Evolutionary conservation across 768 basidiomycete genomes (phyloP).

Genomic region (Lentinula detonsa): DNA sequence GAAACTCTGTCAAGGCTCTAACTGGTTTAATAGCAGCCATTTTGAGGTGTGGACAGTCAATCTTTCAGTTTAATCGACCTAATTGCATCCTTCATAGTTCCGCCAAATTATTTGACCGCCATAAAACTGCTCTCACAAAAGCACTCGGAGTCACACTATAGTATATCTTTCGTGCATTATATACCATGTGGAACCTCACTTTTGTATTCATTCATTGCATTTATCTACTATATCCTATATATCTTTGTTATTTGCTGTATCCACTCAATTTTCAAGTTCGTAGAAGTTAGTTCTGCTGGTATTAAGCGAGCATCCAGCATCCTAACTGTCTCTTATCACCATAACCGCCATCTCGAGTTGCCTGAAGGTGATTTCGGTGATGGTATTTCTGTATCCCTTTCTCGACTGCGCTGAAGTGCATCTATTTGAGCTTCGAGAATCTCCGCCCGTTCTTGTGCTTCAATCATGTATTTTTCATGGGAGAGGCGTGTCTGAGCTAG

Average conservation of each 20-base stretch:
- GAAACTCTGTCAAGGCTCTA: conserved; percentile 54
- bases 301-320: background rate
- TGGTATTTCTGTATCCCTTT: conserved; percentile 7
- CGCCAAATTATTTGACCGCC: conserved; percentile 70
- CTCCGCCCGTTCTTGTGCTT: conserved; percentile 47
- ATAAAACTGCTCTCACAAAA: conserved; percentile 58
- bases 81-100: conserved; percentile 34
- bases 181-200: background rate
- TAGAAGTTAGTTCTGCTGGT: background rate
- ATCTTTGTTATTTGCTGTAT: background rate
- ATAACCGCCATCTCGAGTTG: conserved; percentile 6
- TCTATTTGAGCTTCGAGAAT: conserved; percentile 58
- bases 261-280: background rate
- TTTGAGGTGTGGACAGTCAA: conserved; percentile 52
- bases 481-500: conserved; percentile 55
- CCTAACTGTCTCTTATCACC: background rate
- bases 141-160: conserved; percentile 19
- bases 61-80: background rate
- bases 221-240: background rate
- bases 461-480: conserved; percentile 66
- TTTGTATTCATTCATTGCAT: background rate
- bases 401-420: conserved; percentile 26
- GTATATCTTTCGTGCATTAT: background rate
- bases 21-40: conserved; percentile 66
- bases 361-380: background rate